Conservation (phyloP, 2,329 filamentous ascomycete species). For the Cladophialophora psammophila region DNA sequence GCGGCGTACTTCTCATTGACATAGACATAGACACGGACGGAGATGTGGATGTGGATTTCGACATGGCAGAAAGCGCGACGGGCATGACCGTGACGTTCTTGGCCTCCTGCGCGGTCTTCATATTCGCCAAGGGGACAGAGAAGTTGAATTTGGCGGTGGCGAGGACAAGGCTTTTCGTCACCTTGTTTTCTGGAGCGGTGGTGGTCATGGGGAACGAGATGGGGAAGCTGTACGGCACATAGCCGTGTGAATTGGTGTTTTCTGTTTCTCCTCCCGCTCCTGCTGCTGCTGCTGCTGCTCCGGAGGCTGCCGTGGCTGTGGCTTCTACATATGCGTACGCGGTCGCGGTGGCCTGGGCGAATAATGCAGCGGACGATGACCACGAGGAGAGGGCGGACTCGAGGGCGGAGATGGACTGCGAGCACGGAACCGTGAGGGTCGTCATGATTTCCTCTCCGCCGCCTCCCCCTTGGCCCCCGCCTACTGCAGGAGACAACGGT, state of each 20-base stretch:
- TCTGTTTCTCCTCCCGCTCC: not conserved
- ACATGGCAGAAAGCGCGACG: not conserved
- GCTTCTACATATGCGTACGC: not conserved
- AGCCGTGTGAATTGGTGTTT: not conserved
- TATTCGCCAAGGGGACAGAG: slow-evolving; percentile 2
- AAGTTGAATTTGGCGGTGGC: slow-evolving; percentile 17
- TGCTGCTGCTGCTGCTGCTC: no score
- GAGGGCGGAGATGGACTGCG: slow-evolving; percentile 24
- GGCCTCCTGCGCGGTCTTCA: not conserved
- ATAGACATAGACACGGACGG: no score
- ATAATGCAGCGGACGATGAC: slow-evolving; percentile 3
- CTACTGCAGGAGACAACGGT: not conserved
- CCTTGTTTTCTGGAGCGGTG: not conserved
- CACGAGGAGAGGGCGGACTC: slow-evolving; percentile 16
- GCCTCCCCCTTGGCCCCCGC: slow-evolving; percentile 2
- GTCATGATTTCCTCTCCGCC: slow-evolving; percentile 9
- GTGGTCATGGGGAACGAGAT: slow-evolving; percentile 28
- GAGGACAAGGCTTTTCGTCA: slow-evolving; percentile 25
- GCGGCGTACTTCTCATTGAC: no score
- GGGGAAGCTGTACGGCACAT: slow-evolving; percentile 24
- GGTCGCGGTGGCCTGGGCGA: not conserved
- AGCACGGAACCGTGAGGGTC: slow-evolving; percentile 34
- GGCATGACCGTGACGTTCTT: slow-evolving; percentile 9
- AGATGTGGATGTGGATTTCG: no score
- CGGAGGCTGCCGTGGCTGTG: not conserved